Evolutionary conservation across 495 filamentous ascomycete genomes (phyloP), one percentile per base, ranked within the genome.

Genomic region (Xylaria grammica): DNA sequence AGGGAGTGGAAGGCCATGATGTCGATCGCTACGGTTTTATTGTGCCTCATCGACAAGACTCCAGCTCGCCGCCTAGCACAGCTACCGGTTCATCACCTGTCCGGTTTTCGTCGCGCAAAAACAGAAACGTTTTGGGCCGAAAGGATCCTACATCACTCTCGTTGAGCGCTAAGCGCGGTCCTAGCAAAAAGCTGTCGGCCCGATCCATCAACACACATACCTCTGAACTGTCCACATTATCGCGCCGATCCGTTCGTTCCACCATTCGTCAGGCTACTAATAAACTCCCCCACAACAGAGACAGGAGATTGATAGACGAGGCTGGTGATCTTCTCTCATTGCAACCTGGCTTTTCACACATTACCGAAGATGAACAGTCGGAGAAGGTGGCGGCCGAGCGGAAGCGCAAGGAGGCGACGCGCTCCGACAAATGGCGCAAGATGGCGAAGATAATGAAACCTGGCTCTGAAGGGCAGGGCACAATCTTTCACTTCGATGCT

Each of bases 11-110:
- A n/a, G 90, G 85, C n/a, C 84, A 81, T 42, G 91, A 96, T 73
- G 91, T 98, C 45, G 95, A 99, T 77, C 83, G 86, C 70, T 99
- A 98, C 74, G 95, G 95, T 19, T 99, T 99, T 79, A 98, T 99
- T 74, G 84, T 69, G 81, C 64, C 79, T 71, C 71, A 78, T 73
- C 48, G 80, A 69, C 60, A 75, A 40, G 4, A 66, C 69, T 22
- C 72, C 68, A 24, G 34, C 34, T 63, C 46, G 52, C 70, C 68
- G 22, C 75, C 78, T 3, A 64, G 74, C 19, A 68, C 77, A 42
- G 75, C 63, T 60, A 75, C 77, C 30, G 74, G 74, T 48, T 50
- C 64, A 26, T 69, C 69, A 20, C 71, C 78, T 27, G 61, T 74
- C 10, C 72, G 70, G 15, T 67, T 70, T 46, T 74, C 76, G 38